phyloP scores from a whole-genome alignment of 108 stramenopile genomes.

The Chaetoceros muelleri region DNA sequence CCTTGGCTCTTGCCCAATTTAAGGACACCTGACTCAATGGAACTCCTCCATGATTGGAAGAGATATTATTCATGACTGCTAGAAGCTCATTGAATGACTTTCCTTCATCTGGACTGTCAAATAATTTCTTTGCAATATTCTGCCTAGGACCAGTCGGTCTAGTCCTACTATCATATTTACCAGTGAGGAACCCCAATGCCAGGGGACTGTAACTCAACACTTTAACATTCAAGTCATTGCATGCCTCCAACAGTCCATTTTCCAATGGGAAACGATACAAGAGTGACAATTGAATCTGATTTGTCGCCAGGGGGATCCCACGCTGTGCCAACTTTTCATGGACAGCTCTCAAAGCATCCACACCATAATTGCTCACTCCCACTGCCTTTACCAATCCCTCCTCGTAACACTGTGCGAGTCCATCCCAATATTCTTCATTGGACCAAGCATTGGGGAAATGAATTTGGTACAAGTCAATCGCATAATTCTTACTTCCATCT shows the following conservation, averaged over 20 bases:
- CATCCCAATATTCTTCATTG: conserved; percentile 76
- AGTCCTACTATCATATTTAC: conserved; percentile 38
- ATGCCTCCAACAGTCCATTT: conserved; percentile 49
- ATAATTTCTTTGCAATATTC: conserved; percentile 28
- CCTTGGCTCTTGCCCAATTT: conserved; percentile 57
- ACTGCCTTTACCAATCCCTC: conserved; percentile 51
- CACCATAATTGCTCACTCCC: conserved; percentile 65
- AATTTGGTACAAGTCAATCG: conserved; percentile 81
- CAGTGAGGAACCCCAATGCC: conserved; percentile 55
- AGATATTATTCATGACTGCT: conserved; percentile 27
- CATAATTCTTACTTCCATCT: conserved; percentile 6
- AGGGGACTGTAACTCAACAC: conserved; percentile 56
- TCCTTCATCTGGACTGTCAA: conserved; percentile 20
- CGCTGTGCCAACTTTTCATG: conserved; percentile 43
- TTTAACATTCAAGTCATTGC: conserved; percentile 51
- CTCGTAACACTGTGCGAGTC: conserved; percentile 50
- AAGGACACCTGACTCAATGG: conserved; percentile 43
- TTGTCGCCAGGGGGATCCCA: conserved; percentile 44
- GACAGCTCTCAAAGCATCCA: conserved; percentile 48
- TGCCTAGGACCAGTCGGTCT: conserved; percentile 38
- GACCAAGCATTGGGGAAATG: conserved; percentile 63
- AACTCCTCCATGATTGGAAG: conserved; percentile 20
- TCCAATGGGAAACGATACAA: conserved; percentile 44
- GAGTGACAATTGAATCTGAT: conserved; percentile 60
- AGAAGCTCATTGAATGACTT: conserved; percentile 20